Conservation (phyloP, 345 rosid genomes). For the Lumnitzera racemosa region DNA sequence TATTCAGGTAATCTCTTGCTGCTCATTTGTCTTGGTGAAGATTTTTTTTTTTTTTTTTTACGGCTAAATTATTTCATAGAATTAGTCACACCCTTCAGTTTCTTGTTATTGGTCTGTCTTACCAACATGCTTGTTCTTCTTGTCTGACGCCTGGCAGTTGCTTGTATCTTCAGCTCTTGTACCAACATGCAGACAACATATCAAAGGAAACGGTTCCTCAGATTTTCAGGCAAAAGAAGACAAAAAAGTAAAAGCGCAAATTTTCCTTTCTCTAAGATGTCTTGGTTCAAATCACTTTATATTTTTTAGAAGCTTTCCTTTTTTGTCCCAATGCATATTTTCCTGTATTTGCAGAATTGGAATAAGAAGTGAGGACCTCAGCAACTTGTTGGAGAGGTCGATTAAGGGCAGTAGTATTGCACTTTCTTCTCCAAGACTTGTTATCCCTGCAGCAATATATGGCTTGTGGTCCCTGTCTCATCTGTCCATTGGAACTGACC, state of each 20-base stretch:
- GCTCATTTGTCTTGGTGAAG: neutral
- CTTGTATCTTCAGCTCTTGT: conserved; percentile 90
- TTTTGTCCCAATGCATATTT: conserved; percentile 1
- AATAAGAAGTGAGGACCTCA: conserved; percentile 73
- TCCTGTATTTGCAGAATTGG: conserved; percentile 49
- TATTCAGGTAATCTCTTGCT: conserved; percentile 57
- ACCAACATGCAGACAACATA: conserved; percentile 54
- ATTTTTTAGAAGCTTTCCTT: neutral
- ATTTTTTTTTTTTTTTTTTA: neutral
- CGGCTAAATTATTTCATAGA: neutral
- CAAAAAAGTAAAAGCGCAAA: conserved; percentile 42
- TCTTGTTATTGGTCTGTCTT: neutral
- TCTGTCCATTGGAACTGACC: conserved; percentile 43
- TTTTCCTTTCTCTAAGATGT: neutral
- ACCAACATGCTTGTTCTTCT: conserved; percentile 3
- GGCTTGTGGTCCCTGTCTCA: conserved; percentile 77
- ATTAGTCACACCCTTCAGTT: neutral
- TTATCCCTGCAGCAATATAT: conserved; percentile 67
- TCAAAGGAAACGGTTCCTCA: conserved; percentile 66
- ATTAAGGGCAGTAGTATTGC: conserved; percentile 65
- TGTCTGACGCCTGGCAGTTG: conserved; percentile 58
- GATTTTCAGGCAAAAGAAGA: conserved; percentile 60
- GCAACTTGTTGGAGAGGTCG: conserved; percentile 50
- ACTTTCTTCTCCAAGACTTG: conserved; percentile 88
- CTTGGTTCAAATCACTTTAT: neutral